These are phyloP conservation scores for Puccinellia tenuiflora DNA, from an alignment of 176 grass and related monocot genomes.

Conservation along the genomic window DNA sequence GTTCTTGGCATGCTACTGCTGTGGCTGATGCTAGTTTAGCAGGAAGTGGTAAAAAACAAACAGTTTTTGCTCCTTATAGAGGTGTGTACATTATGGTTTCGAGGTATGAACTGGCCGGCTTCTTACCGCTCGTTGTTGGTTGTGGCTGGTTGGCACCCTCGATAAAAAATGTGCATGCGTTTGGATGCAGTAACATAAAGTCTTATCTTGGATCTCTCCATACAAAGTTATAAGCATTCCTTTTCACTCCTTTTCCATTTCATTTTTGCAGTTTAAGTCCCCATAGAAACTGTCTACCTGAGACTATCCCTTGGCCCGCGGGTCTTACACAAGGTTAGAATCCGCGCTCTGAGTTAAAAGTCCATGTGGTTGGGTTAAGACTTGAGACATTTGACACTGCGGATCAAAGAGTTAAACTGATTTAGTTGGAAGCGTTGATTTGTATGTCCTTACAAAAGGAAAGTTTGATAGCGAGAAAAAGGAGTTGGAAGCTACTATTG, in stretches of 20 bases:
- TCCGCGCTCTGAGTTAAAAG: background rate
- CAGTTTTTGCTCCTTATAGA: background rate
- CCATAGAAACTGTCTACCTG: no score
- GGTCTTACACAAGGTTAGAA: no score
- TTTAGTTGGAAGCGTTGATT: background rate
- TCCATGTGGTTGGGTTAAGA: background rate
- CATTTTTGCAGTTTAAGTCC: no score
- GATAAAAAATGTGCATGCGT: background rate
- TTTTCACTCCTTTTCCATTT: background rate
- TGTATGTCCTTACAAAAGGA: background rate
- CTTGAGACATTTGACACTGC: background rate
- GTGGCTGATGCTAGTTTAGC: background rate
- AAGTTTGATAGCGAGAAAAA: background rate
- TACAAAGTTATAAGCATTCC: background rate
- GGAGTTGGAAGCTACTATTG: background rate
- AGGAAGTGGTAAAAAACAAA: background rate
- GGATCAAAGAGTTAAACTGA: background rate
- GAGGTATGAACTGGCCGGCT: background rate
- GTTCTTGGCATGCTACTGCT: background rate
- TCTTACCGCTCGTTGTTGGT: background rate
- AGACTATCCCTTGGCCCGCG: no score
- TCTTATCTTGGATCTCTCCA: background rate
- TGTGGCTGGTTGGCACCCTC: background rate
- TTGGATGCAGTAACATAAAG: background rate
- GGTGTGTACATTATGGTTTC: background rate